Evolutionary conservation across 306 rosid species (phyloP).

Genomic region (Citrullus mucosospermus): DNA sequence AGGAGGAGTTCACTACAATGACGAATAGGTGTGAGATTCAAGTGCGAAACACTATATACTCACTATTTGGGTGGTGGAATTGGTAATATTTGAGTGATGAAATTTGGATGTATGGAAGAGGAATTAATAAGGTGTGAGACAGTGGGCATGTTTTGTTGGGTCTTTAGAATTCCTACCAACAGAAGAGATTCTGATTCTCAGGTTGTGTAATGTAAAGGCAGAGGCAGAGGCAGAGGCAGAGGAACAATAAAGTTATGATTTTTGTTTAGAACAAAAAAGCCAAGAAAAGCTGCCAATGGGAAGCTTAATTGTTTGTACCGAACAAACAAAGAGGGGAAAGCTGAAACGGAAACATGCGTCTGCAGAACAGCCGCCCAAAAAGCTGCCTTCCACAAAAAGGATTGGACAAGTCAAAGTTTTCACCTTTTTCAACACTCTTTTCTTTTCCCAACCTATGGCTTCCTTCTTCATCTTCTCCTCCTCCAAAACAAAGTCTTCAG

Average conservation of each 20-base stretch:
- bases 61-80: too few relatives aligned
- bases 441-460: not conserved
- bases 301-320: not conserved
- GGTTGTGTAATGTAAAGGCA: not conserved
- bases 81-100: too few relatives aligned
- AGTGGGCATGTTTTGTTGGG: not conserved
- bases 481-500: not conserved
- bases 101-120: not conserved
- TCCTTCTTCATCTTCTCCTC: too few relatives aligned
- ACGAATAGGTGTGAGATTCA: too few relatives aligned
- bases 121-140: not conserved
- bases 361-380: not conserved
- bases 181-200: constrained; percentile 18
- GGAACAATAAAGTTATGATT: constrained; percentile 7
- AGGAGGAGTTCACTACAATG: too few relatives aligned
- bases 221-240: not conserved
- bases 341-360: constrained; percentile 6
- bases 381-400: not conserved
- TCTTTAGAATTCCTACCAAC: not conserved
- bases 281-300: not conserved
- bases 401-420: not conserved
- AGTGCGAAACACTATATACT: too few relatives aligned
- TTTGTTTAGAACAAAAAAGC: not conserved
- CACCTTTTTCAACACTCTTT: not conserved
- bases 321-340: not conserved